Evolutionary conservation across 345 rosid genomes (phyloP).

Genomic region (Salix caprea): DNA sequence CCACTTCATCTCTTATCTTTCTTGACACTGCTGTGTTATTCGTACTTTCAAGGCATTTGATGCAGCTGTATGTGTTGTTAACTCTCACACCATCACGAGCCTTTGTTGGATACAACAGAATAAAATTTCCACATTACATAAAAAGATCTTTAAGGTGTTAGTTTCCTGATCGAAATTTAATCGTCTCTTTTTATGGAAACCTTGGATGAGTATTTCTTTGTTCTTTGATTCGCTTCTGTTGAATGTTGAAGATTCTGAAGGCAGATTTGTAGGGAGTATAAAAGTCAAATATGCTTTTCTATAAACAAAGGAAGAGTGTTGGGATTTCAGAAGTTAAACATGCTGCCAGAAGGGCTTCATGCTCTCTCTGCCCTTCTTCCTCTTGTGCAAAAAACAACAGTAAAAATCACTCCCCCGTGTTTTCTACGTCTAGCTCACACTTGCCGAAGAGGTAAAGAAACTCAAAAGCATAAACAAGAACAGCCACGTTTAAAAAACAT

Average conservation of each 20-base stretch:
- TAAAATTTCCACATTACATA: constrained; percentile 15
- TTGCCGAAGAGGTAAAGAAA: not conserved
- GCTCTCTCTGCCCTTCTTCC: too few species aligned
- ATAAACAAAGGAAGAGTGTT: not conserved
- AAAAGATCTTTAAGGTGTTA: not conserved
- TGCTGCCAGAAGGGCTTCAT: too few species aligned
- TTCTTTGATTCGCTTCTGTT: not conserved
- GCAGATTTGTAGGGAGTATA: too few species aligned
- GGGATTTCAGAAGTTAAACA: too few species aligned
- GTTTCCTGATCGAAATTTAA: not conserved
- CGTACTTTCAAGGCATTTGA: constrained; percentile 1
- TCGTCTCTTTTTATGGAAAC: not conserved
- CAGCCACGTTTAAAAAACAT: not conserved
- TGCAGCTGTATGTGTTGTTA: constrained; percentile 32
- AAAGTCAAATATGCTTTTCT: too few species aligned
- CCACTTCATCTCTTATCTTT: not conserved
- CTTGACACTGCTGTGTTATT: constrained; percentile 10
- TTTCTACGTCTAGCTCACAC: not conserved
- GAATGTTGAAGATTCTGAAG: too few species aligned
- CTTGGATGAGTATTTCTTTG: not conserved
- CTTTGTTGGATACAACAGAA: constrained; percentile 17
- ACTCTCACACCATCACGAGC: constrained; percentile 17
- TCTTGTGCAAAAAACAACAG: too few species aligned
- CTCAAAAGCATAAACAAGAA: not conserved
- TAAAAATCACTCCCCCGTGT: too few species aligned